Percentiles rank a stretch among this genome's conserved stretches.
These are phyloP conservation scores for Chytriomyces confervae DNA, from an alignment of 192 early-diverging fungal genomes.

Conservation along the genomic window DNA sequence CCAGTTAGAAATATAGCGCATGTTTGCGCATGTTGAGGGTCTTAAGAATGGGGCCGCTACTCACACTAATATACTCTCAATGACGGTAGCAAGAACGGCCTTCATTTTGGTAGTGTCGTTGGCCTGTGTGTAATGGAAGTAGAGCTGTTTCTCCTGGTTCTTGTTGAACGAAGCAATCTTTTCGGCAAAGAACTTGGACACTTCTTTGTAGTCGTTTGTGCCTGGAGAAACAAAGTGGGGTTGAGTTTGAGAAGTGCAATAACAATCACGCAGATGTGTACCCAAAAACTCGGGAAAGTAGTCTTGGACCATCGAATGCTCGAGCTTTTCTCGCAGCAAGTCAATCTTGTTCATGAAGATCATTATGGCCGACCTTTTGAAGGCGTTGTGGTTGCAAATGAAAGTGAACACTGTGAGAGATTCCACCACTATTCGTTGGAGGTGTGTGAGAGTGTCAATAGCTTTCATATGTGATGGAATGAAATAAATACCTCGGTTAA, in stretches of 20 bases:
- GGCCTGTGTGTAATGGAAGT: conserved; percentile 66
- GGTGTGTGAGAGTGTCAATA: conserved; percentile 15
- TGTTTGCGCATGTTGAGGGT: background rate
- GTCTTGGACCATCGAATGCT: conserved; percentile 73
- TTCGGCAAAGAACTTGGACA: conserved; percentile 50
- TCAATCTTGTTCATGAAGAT: conserved; percentile 96
- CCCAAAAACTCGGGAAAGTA: conserved; percentile 89
- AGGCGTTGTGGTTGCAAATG: conserved; percentile 92
- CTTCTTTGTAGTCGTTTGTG: conserved; percentile 51
- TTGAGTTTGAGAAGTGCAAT: background rate
- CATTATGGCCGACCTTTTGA: conserved; percentile 88
- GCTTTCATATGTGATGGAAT: background rate
- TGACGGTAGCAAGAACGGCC: conserved; percentile 63
- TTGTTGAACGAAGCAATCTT: conserved; percentile 55
- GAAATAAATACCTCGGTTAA: conserved; percentile 5
- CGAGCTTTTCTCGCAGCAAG: conserved; percentile 82
- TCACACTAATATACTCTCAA: conserved; percentile 33
- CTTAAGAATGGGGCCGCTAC: background rate
- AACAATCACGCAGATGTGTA: background rate
- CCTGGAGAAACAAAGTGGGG: conserved; percentile 23
- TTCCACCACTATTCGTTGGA: conserved; percentile 76
- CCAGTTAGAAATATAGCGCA: background rate
- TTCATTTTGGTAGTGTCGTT: conserved; percentile 67
- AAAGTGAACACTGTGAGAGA: conserved; percentile 90
- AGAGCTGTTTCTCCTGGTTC: conserved; percentile 53